phyloP scores from a whole-genome alignment of 208 protist genomes.

The Leishmania tropica region DNA sequence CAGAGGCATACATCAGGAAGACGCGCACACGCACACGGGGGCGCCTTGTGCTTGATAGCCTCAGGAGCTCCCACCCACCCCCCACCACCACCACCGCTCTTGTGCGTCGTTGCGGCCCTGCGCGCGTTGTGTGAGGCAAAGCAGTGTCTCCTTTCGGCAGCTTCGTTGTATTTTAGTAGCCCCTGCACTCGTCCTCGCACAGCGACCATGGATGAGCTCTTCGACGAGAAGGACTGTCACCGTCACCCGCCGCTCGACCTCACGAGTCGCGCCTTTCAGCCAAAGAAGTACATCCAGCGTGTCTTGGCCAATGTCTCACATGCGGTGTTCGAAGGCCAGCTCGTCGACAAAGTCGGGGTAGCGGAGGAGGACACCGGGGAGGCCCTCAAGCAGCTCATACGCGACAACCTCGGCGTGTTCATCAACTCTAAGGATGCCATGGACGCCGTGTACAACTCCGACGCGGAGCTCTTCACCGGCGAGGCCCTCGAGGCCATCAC shows the following conservation, averaged over 20 bases:
- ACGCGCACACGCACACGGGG: neutral
- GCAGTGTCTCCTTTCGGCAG: neutral
- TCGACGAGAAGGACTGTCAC: slow-evolving; percentile 19
- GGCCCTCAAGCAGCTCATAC: slow-evolving; percentile 81
- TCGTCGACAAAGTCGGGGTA: slow-evolving; percentile 42
- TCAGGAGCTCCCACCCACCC: neutral
- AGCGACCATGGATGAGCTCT: slow-evolving; percentile 36
- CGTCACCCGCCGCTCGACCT: slow-evolving; percentile 50
- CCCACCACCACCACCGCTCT: no score
- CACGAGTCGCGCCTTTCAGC: slow-evolving; percentile 76
- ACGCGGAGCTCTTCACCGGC: slow-evolving; percentile 79
- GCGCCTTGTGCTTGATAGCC: neutral
- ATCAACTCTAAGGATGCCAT: slow-evolving; percentile 86
- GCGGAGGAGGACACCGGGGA: slow-evolving; percentile 49
- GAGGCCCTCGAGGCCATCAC: slow-evolving; percentile 77
- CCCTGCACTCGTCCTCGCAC: neutral
- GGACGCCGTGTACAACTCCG: slow-evolving; percentile 67
- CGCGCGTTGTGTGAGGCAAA: neutral
- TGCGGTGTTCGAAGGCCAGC: slow-evolving; percentile 48
- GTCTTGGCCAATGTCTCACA: slow-evolving; percentile 49
- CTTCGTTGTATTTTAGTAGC: neutral
- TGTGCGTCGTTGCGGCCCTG: neutral
- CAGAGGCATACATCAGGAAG: neutral
- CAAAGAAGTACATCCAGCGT: slow-evolving; percentile 66
- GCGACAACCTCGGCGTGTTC: slow-evolving; percentile 83